Evolutionary conservation across 2,329 filamentous ascomycete genomes (phyloP).

Genomic region (Parasarocladium wereldwijsianum): DNA sequence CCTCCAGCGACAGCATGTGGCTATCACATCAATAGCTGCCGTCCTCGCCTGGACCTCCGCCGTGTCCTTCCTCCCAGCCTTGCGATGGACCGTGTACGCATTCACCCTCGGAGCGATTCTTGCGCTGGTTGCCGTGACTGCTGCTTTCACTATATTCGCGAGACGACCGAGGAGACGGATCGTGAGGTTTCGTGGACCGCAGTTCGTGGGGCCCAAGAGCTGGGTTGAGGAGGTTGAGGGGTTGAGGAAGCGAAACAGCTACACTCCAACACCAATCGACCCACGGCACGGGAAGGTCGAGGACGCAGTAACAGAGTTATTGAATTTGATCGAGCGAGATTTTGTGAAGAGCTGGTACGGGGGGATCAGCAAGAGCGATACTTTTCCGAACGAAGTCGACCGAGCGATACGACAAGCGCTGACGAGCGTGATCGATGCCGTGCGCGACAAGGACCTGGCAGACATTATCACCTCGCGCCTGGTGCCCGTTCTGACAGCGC

Average conservation of each 20-base stretch:
- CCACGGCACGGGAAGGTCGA: constrained; percentile 65
- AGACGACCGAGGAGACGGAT: constrained; percentile 26
- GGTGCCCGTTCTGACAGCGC: constrained; percentile 74
- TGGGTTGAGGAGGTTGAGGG: constrained; percentile 61
- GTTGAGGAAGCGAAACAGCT: constrained; percentile 49
- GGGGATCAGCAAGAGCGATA: constrained; percentile 65
- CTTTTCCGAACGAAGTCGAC: constrained; percentile 80
- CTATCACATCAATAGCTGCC: constrained; percentile 50
- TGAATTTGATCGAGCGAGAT: constrained; percentile 64
- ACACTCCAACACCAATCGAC: constrained; percentile 57
- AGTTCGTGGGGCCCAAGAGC: constrained; percentile 44
- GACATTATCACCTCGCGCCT: constrained; percentile 70
- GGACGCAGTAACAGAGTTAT: constrained; percentile 61
- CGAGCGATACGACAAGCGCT: constrained; percentile 61
- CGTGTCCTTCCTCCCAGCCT: constrained; percentile 64
- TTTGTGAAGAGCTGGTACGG: constrained; percentile 84
- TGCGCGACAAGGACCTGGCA: constrained; percentile 67
- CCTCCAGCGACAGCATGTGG: constrained; percentile 59
- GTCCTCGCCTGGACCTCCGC: constrained; percentile 83
- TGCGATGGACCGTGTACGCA: constrained; percentile 77
- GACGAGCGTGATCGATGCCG: constrained; percentile 52
- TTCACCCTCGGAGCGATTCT: constrained; percentile 49
- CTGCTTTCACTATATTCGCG: constrained; percentile 32
- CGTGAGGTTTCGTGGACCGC: constrained; percentile 28
- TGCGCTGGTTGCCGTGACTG: constrained; percentile 23